Evolutionary conservation across 2,329 filamentous ascomycete species (phyloP).

Genomic region (Neopestalotiopsis sp.): DNA sequence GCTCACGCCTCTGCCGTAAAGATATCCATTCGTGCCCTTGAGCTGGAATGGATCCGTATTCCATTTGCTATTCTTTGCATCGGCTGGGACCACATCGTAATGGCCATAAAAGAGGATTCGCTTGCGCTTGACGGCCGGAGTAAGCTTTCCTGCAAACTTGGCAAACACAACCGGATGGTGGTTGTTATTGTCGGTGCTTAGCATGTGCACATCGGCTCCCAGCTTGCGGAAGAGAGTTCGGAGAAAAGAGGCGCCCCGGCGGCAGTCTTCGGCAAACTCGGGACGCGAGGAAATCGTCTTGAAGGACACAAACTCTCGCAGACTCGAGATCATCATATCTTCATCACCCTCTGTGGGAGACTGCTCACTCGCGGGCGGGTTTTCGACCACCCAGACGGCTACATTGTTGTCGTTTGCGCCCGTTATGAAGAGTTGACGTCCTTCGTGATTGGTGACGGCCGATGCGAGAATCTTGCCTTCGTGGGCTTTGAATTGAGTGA

Average conservation of each 20-base stretch:
- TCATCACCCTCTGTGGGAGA: conserved; percentile 44
- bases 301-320: conserved; percentile 88
- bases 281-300: conserved; percentile 88
- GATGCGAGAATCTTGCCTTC: conserved; percentile 87
- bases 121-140: conserved; percentile 70
- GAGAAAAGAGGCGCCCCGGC: conserved; percentile 88
- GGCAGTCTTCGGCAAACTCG: conserved; percentile 89
- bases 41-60: conserved; percentile 86
- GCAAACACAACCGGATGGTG: conserved; percentile 95
- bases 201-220: conserved; percentile 85
- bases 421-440: conserved; percentile 86
- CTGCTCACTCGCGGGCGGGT: conserved; percentile 44
- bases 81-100: conserved; percentile 94
- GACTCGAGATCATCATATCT: conserved; percentile 69
- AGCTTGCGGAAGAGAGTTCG: conserved; percentile 90
- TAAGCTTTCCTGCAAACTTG: conserved; percentile 78
- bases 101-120: conserved; percentile 97
- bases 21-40: conserved; percentile 85
- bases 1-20: conserved; percentile 94
- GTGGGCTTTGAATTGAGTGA: conserved; percentile 82
- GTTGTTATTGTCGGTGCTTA: conserved; percentile 74
- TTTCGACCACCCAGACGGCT: conserved; percentile 81
- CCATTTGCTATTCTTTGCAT: conserved; percentile 84
- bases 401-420: conserved; percentile 92
- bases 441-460: conserved; percentile 71